A percentile compares a stretch with the other conserved stretches of the same genome.
phyloP scores from a whole-genome alignment of 179 eudicot species.

The Spinacia oleracea region DNA sequence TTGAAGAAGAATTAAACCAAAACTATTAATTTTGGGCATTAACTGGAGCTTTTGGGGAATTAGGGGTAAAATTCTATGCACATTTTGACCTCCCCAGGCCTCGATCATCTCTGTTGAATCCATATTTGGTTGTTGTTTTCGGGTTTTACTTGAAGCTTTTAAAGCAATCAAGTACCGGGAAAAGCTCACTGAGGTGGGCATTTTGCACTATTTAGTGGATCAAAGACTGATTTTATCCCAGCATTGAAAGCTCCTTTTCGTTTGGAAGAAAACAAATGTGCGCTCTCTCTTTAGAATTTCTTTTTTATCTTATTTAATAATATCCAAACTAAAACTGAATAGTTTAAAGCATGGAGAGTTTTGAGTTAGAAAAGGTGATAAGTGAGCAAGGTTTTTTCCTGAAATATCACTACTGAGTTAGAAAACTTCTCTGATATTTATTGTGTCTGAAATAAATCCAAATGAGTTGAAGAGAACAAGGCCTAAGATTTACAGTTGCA shows the following conservation, averaged over 20 bases:
- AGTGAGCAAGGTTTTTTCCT: not conserved
- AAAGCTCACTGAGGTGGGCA: not conserved
- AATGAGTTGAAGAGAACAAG: no score
- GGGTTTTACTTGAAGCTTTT: not conserved
- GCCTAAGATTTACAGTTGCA: no score
- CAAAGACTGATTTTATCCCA: not conserved
- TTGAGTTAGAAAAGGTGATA: not conserved
- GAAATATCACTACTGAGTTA: no score
- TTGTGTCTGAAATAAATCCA: no score
- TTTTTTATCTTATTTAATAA: no score
- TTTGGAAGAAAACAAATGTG: no score
- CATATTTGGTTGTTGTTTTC: not conserved
- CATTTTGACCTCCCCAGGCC: not conserved
- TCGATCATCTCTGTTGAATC: not conserved
- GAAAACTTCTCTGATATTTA: no score
- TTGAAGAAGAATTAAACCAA: not conserved
- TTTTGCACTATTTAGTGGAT: not conserved
- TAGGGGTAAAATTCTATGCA: not conserved
- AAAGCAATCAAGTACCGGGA: not conserved
- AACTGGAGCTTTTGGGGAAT: not conserved
- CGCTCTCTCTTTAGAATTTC: not conserved
- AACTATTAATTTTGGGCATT: not conserved
- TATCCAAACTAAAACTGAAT: not conserved
- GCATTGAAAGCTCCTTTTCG: not conserved
- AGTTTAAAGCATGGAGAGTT: no score